Base-by-base conservation (phyloP, 2,329 filamentous ascomycete species). In the Diaporthe citri region DNA sequence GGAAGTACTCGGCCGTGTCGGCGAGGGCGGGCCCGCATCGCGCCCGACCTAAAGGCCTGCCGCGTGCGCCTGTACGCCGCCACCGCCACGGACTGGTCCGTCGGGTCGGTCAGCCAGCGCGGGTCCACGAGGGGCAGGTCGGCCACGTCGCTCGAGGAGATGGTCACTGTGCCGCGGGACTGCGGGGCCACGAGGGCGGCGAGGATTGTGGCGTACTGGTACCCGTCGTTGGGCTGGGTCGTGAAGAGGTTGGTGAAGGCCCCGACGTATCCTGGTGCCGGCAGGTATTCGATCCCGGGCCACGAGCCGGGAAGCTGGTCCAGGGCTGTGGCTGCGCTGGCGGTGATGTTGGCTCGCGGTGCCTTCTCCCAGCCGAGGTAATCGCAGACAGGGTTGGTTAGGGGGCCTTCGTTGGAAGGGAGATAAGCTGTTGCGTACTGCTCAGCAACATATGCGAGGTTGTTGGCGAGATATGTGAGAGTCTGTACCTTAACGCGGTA, bases 111-210 rank as follows among this genome's bases (percentile, higher is more conserved):
- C 4, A 87, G 77, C 81, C 82, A 87, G 64, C 83, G 83, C 0
- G 83, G 82, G 59, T 85, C 79, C 48, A 86, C 82, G 10, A 84
- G 76, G 0, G 86, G 85, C 2, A 79, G 17, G 1, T 55, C 51
- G 15, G 9, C 36, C 5, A 64, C 41, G 41, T 34, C 20, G 41
- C 15, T 34, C 17, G 41, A 64, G 7, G 52, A 39, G 48, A 57
- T 28, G 6, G 67, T 34, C 7, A 71, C 71, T 4, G 60, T 56
- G 25, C 71, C 71, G 48, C 60, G 60, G 8, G 71, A 72, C 43
- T 51, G 71, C 15, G 64, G 72, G 13, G 64, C 72, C 0, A 51
- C 22, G n/a, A 71, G 72, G 4, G 43, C 51, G 1, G 46, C 41
- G 12, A 70, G 57, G 2, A 74, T 43, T 4, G 55, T 39, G 9